Percentiles rank a stretch among this genome's conserved stretches.
These are phyloP conservation scores for Globisporangium abappressorium DNA, from an alignment of 352 stramenopile species.

Conservation along the genomic window DNA sequence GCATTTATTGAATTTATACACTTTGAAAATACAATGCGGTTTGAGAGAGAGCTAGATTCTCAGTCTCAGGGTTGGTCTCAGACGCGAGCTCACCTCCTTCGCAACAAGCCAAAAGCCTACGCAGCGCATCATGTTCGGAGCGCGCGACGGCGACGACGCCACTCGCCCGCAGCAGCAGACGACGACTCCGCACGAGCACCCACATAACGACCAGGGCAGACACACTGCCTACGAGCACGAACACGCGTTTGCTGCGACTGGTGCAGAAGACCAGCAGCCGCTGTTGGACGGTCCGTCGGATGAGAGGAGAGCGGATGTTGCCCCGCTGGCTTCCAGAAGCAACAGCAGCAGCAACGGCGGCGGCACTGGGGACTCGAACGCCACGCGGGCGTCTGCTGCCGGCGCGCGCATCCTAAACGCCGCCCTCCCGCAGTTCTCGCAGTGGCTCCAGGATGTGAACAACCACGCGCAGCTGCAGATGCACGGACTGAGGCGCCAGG, in stretches of 20 bases:
- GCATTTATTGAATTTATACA: too few species aligned
- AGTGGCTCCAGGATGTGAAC: slow-evolving; percentile 27
- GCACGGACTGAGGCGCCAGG: slow-evolving; percentile 4
- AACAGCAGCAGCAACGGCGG: not conserved
- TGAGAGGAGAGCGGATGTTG: not conserved
- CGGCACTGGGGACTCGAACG: not conserved
- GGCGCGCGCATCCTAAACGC: slow-evolving; percentile 19
- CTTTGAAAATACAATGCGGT: too few species aligned
- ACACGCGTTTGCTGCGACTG: not conserved
- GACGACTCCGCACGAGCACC: not conserved
- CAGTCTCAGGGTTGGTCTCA: too few species aligned
- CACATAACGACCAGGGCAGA: too few species aligned
- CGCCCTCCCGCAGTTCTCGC: slow-evolving; percentile 24
- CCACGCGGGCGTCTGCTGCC: not conserved
- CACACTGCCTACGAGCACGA: not conserved
- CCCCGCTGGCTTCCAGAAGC: too few species aligned
- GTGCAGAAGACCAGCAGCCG: not conserved
- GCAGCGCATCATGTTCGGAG: not conserved
- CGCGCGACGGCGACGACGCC: not conserved
- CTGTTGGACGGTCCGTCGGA: not conserved
- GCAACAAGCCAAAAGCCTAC: not conserved
- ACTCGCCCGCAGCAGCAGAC: not conserved
- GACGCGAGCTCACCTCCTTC: too few species aligned
- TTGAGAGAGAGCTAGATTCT: too few species aligned
- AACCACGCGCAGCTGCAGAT: slow-evolving; percentile 8